Percentiles rank a stretch among this genome's conserved stretches.
Evolutionary conservation across 257 asterid genomes (phyloP).

Genomic region (Gentiana macrophylla): DNA sequence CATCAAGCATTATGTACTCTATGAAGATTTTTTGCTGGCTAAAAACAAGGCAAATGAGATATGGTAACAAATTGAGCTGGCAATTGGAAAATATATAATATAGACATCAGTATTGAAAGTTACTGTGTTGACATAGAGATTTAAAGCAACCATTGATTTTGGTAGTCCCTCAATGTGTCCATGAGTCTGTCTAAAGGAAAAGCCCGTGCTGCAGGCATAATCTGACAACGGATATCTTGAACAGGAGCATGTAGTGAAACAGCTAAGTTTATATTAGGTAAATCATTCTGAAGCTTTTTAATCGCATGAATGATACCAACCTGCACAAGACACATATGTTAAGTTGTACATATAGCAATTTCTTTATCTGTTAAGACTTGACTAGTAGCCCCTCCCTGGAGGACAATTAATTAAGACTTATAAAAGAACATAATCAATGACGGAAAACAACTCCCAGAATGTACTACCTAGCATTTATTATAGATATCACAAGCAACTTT

Average conservation of each 20-base stretch:
- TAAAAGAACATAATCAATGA: too few species aligned
- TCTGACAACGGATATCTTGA: slow-evolving; percentile 92
- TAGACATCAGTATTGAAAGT: neutral
- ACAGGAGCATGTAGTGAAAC: slow-evolving; percentile 95
- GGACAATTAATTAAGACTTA: too few species aligned
- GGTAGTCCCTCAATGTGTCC: slow-evolving; percentile 68
- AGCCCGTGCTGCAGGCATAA: slow-evolving; percentile 99
- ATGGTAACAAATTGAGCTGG: slow-evolving; percentile 8
- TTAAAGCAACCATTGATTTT: slow-evolving; percentile 48
- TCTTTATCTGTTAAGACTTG: neutral
- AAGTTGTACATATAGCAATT: neutral
- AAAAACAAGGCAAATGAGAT: slow-evolving; percentile 27
- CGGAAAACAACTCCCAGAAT: neutral
- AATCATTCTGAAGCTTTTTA: slow-evolving; percentile 61
- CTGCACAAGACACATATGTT: slow-evolving; percentile 21
- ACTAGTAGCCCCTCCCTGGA: neutral
- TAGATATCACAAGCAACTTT: neutral
- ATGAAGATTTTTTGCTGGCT: slow-evolving; percentile 93
- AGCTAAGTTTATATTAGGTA: slow-evolving; percentile 80
- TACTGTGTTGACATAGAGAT: neutral
- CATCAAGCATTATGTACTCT: slow-evolving; percentile 97
- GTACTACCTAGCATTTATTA: neutral
- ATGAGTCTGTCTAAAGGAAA: slow-evolving; percentile 85
- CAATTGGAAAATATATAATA: neutral
- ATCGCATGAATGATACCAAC: slow-evolving; percentile 93